phyloP scores from a whole-genome alignment of 768 basidiomycete genomes.

The Termitomyces sp. region DNA sequence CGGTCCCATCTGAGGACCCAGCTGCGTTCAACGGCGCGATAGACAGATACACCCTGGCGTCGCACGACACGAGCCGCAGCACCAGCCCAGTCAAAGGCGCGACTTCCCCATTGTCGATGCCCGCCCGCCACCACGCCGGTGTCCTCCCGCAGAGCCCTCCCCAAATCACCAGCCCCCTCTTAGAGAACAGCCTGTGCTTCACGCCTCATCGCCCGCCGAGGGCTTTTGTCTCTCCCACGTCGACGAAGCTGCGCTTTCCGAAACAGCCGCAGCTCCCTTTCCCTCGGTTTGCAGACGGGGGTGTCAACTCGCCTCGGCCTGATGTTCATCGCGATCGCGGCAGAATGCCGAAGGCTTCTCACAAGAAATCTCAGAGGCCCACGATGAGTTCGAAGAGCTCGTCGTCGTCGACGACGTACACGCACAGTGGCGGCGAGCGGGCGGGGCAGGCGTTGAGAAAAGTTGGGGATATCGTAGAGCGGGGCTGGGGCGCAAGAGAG shows the following conservation, averaged over 20 bases:
- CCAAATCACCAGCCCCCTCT: conserved; percentile 47
- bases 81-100: conserved; percentile 5
- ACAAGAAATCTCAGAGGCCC: conserved; percentile 1
- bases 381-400: conserved; percentile 3
- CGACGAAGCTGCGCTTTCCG: conserved; percentile 1
- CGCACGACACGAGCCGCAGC: conserved; percentile 22
- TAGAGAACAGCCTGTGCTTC: conserved; percentile 55
- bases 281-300: not conserved
- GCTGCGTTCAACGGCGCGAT: conserved; percentile 8
- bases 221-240: not conserved
- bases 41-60: conserved; percentile 36
- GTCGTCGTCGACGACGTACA: conserved; percentile 1
- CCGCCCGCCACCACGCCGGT: conserved; percentile 3
- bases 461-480: conserved; percentile 30
- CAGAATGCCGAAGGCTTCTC: not conserved
- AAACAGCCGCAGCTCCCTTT: conserved; percentile 3
- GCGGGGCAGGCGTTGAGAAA: conserved; percentile 21
- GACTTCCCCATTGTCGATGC: not conserved
- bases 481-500: conserved; percentile 26
- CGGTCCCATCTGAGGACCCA: conserved; percentile 10
- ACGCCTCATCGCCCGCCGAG: conserved; percentile 20
- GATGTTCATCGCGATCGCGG: conserved; percentile 7
- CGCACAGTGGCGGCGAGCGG: conserved; percentile 4
- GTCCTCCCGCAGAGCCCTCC: conserved; percentile 51
- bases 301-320: conserved; percentile 10